Conservation (phyloP, 1,284 basidiomycete genomes). For the Cutaneotrichosporon sp. region DNA sequence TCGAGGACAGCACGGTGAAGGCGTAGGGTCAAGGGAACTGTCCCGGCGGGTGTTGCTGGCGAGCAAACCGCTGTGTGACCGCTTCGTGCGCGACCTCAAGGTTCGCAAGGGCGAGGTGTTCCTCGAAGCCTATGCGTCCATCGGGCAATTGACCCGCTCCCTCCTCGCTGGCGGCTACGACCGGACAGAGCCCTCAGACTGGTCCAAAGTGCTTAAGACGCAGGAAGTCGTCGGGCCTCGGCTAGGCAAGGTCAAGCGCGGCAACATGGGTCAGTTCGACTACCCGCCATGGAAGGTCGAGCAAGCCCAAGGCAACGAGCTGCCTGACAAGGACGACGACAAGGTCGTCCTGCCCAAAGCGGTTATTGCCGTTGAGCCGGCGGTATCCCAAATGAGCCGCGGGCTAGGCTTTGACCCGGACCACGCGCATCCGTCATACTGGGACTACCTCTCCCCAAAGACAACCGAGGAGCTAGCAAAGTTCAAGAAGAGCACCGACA, state of each 20-base stretch:
- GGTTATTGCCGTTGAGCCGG: constrained; percentile 31
- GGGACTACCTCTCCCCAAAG: constrained; percentile 4
- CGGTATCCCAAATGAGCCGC: constrained; percentile 16
- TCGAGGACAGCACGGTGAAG: neutral
- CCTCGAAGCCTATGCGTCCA: constrained; percentile 32
- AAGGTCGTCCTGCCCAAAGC: constrained; percentile 9
- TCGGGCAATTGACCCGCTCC: constrained; percentile 31
- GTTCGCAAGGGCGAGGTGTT: constrained; percentile 34
- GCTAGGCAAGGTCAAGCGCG: neutral
- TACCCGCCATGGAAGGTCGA: constrained; percentile 12
- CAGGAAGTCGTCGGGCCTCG: neutral
- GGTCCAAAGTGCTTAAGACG: constrained; percentile 9
- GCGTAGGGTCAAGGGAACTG: neutral
- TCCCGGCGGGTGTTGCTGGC: constrained; percentile 24
- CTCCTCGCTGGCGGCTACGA: constrained; percentile 30
- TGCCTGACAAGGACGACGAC: neutral
- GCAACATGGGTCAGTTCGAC: neutral
- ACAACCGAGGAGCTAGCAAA: neutral
- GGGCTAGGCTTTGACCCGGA: constrained; percentile 22
- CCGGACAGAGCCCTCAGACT: constrained; percentile 14
- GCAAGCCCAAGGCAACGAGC: neutral
- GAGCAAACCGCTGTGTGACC: constrained; percentile 21
- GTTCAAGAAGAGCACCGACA: neutral
- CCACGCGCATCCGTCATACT: neutral
- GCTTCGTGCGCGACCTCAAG: constrained; percentile 33